These are phyloP conservation scores for Lichina pygmaea DNA, from an alignment of 495 filamentous ascomycete species.

Conservation along the genomic window DNA sequence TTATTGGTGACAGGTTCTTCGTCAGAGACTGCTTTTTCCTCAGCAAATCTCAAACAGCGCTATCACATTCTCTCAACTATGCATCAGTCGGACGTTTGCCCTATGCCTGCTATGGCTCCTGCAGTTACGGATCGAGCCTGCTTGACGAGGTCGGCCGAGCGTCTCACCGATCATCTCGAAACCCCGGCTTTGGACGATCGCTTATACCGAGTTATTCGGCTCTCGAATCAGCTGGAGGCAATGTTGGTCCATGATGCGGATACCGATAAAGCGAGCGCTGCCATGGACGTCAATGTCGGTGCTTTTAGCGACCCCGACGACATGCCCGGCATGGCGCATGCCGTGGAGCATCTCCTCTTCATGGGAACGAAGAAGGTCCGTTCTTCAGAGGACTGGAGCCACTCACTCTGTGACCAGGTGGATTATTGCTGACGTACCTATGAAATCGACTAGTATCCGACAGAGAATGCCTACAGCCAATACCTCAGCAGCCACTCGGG, in stretches of 20 bases:
- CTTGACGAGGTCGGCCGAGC: slow-evolving; percentile 20
- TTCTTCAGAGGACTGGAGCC: neutral
- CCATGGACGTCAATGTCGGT: slow-evolving; percentile 85
- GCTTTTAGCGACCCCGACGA: slow-evolving; percentile 78
- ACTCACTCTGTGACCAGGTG: neutral
- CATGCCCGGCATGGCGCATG: slow-evolving; percentile 85
- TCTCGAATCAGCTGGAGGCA: slow-evolving; percentile 79
- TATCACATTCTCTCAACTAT: too few relatives aligned
- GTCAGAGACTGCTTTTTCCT: too few relatives aligned
- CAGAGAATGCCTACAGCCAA: slow-evolving; percentile 87
- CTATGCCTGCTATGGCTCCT: too few relatives aligned
- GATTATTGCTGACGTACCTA: neutral
- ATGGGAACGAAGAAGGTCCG: slow-evolving; percentile 91
- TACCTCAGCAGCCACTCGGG: slow-evolving; percentile 78
- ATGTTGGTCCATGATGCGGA: slow-evolving; percentile 84
- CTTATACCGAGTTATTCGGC: slow-evolving; percentile 59
- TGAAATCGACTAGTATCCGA: slow-evolving; percentile 35
- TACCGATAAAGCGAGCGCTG: slow-evolving; percentile 88
- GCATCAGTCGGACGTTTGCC: too few relatives aligned
- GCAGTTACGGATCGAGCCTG: neutral
- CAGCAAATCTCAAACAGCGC: too few relatives aligned
- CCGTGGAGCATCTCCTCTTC: slow-evolving; percentile 80
- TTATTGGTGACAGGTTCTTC: too few relatives aligned
- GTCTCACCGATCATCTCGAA: slow-evolving; percentile 59
- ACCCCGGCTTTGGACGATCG: slow-evolving; percentile 73